Evolutionary conservation across 192 early-diverging fungal genomes (phyloP).

Genomic region (Phycomyces nitens): DNA sequence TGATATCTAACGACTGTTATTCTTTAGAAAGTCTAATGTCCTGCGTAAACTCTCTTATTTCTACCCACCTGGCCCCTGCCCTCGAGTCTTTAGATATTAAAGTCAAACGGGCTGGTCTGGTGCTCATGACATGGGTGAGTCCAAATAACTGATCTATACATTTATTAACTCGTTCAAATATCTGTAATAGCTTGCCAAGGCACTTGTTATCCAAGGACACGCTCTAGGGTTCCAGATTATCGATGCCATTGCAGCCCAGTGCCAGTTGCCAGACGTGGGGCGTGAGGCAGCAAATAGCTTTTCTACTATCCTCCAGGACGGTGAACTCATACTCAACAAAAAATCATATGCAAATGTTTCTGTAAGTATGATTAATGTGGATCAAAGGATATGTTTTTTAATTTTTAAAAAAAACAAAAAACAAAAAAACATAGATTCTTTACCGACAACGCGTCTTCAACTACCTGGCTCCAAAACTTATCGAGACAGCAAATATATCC

Average conservation of each 20-base stretch:
- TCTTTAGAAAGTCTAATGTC: slow-evolving; percentile 5
- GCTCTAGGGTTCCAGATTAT: slow-evolving; percentile 49
- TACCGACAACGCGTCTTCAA: slow-evolving; percentile 85
- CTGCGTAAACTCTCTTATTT: slow-evolving; percentile 7
- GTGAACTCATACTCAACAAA: slow-evolving; percentile 68
- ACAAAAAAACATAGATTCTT: slow-evolving; percentile 56
- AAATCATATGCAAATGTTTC: slow-evolving; percentile 59
- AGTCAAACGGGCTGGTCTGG: slow-evolving; percentile 1
- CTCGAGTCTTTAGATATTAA: background rate
- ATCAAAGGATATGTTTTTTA: background rate
- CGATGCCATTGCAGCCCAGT: slow-evolving; percentile 46
- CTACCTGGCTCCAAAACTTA: slow-evolving; percentile 61
- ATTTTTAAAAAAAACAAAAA: no score
- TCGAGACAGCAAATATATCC: slow-evolving; percentile 33
- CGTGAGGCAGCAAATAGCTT: slow-evolving; percentile 63
- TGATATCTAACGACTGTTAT: no score
- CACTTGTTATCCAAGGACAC: slow-evolving; percentile 52
- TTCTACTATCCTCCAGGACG: slow-evolving; percentile 65
- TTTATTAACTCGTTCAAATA: background rate
- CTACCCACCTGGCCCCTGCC: slow-evolving; percentile 6
- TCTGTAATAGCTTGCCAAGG: slow-evolving; percentile 57
- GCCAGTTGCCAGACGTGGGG: slow-evolving; percentile 42
- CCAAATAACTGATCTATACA: background rate
- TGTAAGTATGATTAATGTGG: slow-evolving; percentile 15
- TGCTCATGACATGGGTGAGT: slow-evolving; percentile 25